phyloP scores from a whole-genome alignment of 2,329 filamentous ascomycete genomes.

The Aotearoamyces nothofagi region DNA sequence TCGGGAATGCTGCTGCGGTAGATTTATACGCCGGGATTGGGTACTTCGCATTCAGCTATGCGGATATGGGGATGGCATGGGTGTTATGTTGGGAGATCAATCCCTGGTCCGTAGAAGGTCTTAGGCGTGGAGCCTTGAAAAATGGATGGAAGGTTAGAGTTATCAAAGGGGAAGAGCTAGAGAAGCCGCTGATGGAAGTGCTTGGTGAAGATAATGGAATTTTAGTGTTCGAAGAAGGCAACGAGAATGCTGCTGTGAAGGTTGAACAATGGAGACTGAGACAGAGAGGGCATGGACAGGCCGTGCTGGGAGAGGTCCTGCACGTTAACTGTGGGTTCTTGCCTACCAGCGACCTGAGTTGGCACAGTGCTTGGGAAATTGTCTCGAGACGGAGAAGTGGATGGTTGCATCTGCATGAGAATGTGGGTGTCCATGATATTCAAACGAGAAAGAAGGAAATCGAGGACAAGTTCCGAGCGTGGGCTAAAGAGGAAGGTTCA shows the following conservation, averaged over 20 bases:
- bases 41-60: slow-evolving; percentile 83
- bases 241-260: slow-evolving; percentile 32
- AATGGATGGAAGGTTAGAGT: slow-evolving; percentile 53
- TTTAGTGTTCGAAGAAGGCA: slow-evolving; percentile 56
- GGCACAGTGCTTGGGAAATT: slow-evolving; percentile 34
- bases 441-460: slow-evolving; percentile 18
- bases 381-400: slow-evolving; percentile 21
- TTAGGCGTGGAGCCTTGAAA: slow-evolving; percentile 56
- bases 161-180: slow-evolving; percentile 26
- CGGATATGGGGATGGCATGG: slow-evolving; percentile 46
- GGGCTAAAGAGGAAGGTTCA: slow-evolving; percentile 5
- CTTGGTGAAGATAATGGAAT: slow-evolving; percentile 34
- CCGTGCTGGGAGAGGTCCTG: slow-evolving; percentile 19
- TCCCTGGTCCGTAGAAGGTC: slow-evolving; percentile 70
- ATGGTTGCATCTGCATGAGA: slow-evolving; percentile 54
- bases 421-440: slow-evolving; percentile 40
- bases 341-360: slow-evolving; percentile 38
- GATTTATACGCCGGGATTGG: slow-evolving; percentile 90
- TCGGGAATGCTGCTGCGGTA: slow-evolving; percentile 34
- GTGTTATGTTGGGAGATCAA: slow-evolving; percentile 88
- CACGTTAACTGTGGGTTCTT: slow-evolving; percentile 52
- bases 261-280: slow-evolving; percentile 21
- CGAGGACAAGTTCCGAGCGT: slow-evolving; percentile 7
- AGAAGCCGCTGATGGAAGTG: slow-evolving; percentile 19
- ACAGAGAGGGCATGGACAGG: slow-evolving; percentile 12